These are phyloP conservation scores for Delonix regia DNA, from an alignment of 306 rosid genomes.

Conservation along the genomic window DNA sequence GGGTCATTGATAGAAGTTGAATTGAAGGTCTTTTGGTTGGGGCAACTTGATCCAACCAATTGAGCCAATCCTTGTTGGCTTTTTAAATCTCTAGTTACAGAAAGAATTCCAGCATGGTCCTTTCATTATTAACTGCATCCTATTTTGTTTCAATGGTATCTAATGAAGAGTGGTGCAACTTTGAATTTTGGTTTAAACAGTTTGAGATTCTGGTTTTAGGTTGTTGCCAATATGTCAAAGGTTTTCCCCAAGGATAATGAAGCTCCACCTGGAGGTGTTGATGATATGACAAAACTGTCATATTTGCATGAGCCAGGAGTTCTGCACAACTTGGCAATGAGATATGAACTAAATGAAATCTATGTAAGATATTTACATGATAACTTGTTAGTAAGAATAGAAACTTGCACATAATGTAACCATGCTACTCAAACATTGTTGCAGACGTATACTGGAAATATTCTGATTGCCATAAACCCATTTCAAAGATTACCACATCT, in stretches of 20 bases:
- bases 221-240: slow-evolving; percentile 77
- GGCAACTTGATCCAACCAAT: neutral
- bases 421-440: slow-evolving; percentile 39
- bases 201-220: slow-evolving; percentile 57
- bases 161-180: neutral
- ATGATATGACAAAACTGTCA: slow-evolving; percentile 99
- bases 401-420: slow-evolving; percentile 34
- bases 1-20: neutral
- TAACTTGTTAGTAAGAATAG: slow-evolving; percentile 30
- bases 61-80: neutral
- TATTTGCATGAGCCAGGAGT: slow-evolving; percentile 99
- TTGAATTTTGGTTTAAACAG: slow-evolving; percentile 32
- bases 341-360: slow-evolving; percentile 99
- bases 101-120: slow-evolving; percentile 11
- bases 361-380: slow-evolving; percentile 64
- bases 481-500: slow-evolving; percentile 98
- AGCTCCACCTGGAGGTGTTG: slow-evolving; percentile 98
- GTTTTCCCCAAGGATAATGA: slow-evolving; percentile 95
- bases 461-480: slow-evolving; percentile 96
- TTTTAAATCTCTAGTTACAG: slow-evolving; percentile 27
- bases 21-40: neutral
- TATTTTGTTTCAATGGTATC: neutral
- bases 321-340: slow-evolving; percentile 88
- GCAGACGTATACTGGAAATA: slow-evolving; percentile 99
- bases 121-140: slow-evolving; percentile 3